Conservation (phyloP, 352 stramenopile genomes). For the Pythium dissotocum region DNA sequence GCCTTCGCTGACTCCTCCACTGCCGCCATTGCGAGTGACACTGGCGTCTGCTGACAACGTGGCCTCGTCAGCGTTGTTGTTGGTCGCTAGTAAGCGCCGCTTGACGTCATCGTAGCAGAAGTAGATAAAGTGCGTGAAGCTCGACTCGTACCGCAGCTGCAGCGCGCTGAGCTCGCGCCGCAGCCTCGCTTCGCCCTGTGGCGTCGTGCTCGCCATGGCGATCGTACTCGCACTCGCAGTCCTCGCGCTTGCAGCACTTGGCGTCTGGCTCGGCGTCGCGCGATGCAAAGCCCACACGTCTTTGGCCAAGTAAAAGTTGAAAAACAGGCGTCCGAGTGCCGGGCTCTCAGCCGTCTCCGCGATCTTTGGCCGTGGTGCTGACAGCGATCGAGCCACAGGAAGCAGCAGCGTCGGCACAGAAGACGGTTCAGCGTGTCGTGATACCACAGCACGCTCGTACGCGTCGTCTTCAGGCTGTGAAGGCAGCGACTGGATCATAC, state of each 20-base stretch:
- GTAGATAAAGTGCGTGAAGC: slow-evolving; percentile 59
- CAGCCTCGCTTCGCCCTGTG: slow-evolving; percentile 9
- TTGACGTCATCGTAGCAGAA: slow-evolving; percentile 38
- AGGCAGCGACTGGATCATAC: slow-evolving; percentile 18
- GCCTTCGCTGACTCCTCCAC: neutral
- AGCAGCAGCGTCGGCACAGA: neutral
- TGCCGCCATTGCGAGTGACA: neutral
- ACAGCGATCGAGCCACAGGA: neutral
- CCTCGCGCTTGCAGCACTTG: neutral
- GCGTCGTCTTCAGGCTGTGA: slow-evolving; percentile 11
- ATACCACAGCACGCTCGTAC: neutral
- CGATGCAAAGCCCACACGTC: slow-evolving; percentile 10
- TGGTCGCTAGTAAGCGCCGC: neutral
- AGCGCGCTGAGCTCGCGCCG: slow-evolving; percentile 17
- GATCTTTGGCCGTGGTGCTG: neutral
- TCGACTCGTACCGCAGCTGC: slow-evolving; percentile 28
- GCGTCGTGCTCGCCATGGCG: neutral
- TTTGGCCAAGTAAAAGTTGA: slow-evolving; percentile 50
- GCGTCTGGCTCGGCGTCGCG: neutral
- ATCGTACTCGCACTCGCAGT: neutral
- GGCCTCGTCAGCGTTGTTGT: neutral
- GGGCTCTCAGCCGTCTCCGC: neutral
- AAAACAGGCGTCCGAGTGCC: slow-evolving; percentile 40
- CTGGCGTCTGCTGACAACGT: neutral
- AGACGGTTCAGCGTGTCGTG: neutral